Evolutionary conservation across 345 rosid genomes (phyloP).

Genomic region (Populus pruinosa): DNA sequence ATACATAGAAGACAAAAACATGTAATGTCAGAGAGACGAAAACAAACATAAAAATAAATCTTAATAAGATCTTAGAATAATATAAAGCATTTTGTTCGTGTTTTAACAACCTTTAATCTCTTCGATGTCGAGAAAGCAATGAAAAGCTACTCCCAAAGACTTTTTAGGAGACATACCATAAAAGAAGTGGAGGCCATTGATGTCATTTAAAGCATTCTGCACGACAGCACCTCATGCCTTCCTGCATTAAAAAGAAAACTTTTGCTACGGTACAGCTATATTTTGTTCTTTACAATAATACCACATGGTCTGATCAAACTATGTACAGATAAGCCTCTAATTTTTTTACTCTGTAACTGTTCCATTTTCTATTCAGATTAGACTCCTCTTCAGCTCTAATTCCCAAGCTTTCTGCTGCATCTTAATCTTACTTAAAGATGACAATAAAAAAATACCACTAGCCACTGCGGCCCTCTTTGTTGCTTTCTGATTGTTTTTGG

Average conservation of each 20-base stretch:
- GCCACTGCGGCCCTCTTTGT: constrained; percentile 3
- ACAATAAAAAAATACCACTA: not conserved
- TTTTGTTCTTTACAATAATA: constrained; percentile 4
- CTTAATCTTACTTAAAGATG: constrained; percentile 3
- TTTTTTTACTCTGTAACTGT: not conserved
- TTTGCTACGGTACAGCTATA: constrained; percentile 22
- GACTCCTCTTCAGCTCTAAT: constrained; percentile 8
- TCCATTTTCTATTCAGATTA: constrained; percentile 4
- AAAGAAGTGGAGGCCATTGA: constrained; percentile 14
- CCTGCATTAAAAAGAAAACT: constrained; percentile 53
- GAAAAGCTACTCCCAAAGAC: not conserved
- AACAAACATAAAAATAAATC: too few relatives aligned
- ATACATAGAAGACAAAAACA: too few relatives aligned
- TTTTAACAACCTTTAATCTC: too few relatives aligned
- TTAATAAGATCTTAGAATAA: too few relatives aligned
- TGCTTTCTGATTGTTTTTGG: constrained; percentile 5
- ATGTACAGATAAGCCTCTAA: constrained; percentile 13
- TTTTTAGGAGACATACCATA: not conserved
- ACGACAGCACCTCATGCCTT: constrained; percentile 41
- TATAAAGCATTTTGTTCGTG: too few relatives aligned
- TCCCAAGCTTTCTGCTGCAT: constrained; percentile 3
- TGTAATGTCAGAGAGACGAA: too few relatives aligned
- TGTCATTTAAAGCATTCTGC: constrained; percentile 12
- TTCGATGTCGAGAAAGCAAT: too few relatives aligned
- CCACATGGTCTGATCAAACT: constrained; percentile 7